A percentile compares a stretch with the other conserved stretches of the same genome.
Evolutionary conservation across 495 filamentous ascomycete species (phyloP).

Genomic region (Astrocystis sublimbata): DNA sequence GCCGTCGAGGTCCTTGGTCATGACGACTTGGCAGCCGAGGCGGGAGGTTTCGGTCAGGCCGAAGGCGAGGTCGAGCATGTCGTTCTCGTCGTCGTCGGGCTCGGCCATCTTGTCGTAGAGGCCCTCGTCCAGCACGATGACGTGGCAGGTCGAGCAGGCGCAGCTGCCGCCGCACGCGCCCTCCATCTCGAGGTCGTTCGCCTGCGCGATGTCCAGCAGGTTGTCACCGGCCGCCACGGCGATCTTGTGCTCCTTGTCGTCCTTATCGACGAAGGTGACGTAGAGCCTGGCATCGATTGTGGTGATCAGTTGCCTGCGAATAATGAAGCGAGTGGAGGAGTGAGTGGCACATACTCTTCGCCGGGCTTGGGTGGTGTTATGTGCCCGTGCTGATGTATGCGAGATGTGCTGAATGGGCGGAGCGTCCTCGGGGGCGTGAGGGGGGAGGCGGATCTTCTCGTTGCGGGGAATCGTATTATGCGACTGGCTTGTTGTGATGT

Average conservation of each 20-base stretch:
- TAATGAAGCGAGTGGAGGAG: slow-evolving; percentile 5
- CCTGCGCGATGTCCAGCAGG: slow-evolving; percentile 90
- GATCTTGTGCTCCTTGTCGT: slow-evolving; percentile 71
- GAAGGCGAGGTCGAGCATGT: slow-evolving; percentile 97
- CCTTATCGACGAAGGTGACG: slow-evolving; percentile 93
- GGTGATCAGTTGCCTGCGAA: slow-evolving; percentile 3
- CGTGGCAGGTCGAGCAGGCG: slow-evolving; percentile 96
- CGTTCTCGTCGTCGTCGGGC: slow-evolving; percentile 96
- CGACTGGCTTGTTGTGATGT: neutral
- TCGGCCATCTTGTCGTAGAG: slow-evolving; percentile 92
- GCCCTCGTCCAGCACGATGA: slow-evolving; percentile 81
- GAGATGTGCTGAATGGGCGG: slow-evolving; percentile 68
- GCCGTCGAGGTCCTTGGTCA: slow-evolving; percentile 88
- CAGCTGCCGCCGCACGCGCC: slow-evolving; percentile 95
- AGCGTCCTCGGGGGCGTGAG: slow-evolving; percentile 23
- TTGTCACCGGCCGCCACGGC: slow-evolving; percentile 87
- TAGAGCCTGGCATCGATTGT: slow-evolving; percentile 68
- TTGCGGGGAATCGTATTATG: neutral
- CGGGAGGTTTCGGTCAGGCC: slow-evolving; percentile 93
- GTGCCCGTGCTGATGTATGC: slow-evolving; percentile 68
- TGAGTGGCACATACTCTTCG: slow-evolving; percentile 71
- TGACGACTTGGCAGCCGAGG: slow-evolving; percentile 91
- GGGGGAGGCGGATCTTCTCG: slow-evolving; percentile 4
- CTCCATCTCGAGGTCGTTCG: slow-evolving; percentile 96
- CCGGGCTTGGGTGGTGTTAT: slow-evolving; percentile 82